Evolutionary conservation across 2,329 filamentous ascomycete genomes (phyloP), one percentile per base, ranked within the genome.

Genomic region (Beauveria caledonica): DNA sequence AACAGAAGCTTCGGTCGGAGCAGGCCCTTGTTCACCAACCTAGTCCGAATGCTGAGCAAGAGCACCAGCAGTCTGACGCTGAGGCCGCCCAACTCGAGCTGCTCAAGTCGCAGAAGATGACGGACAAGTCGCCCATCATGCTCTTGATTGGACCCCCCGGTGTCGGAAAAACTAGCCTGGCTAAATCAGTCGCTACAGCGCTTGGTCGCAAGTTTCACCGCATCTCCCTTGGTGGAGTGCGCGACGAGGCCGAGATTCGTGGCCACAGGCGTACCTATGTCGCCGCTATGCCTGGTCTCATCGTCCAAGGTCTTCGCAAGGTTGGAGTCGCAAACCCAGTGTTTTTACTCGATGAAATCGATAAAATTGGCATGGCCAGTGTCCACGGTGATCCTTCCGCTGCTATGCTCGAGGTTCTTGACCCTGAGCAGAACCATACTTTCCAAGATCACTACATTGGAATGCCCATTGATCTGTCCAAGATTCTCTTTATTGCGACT

Each of bases 391-490:
- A 99, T 69, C 94, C 94, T 3, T 95, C 91, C 21, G 94, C 94
- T 23, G 94, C 94, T 9, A 97, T 99, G 93, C 85, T 99, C 15
- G 94, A 99, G 73, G 94, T 99, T 11, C 80, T 99, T 50, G 94
- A 99, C 69, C 94, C 94, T 0, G 94, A 99, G 73, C 94, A 99
- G 76, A 99, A 99, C 70, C 84, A 95, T 73, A 88, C 86, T 10
- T 99, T 99, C 75, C 90, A 87, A 33, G 94, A 99, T 70, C 94
- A 99, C 75, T 99, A 97, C 72, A 85, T 99, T 71, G 92, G 92
- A 68, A 92, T 97, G 64, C 93, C 94, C 0, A 90, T 97, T 65
- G 94, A 99, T 71, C 81, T 99, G 21, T 96, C 91, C 76, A 97
- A 96, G 75, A 90, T 99, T 23, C 81, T 99, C 11, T 99, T 99